These are phyloP conservation scores for Fraxinus excelsior DNA, from an alignment of 257 asterid genomes.

Conservation along the genomic window DNA sequence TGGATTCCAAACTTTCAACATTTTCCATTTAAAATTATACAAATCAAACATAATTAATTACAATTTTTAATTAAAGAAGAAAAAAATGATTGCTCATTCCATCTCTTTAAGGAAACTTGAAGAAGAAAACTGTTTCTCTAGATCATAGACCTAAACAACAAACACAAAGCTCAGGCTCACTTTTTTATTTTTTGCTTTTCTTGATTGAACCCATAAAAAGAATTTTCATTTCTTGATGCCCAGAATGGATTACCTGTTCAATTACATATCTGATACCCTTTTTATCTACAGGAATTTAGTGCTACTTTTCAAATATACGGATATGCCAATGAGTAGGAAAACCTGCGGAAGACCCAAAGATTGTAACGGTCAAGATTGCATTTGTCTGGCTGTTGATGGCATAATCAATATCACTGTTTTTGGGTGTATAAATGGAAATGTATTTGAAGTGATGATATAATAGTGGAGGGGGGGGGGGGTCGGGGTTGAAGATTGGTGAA, in stretches of 20 bases:
- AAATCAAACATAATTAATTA: too few relatives aligned
- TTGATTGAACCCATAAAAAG: conserved; percentile 20
- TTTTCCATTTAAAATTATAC: too few relatives aligned
- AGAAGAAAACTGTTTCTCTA: background rate
- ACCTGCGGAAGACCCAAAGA: conserved; percentile 34
- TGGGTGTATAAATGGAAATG: background rate
- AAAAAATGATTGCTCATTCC: conserved; percentile 12
- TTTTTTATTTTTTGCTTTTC: conserved; percentile 20
- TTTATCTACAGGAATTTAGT: conserved; percentile 26
- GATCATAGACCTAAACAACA: conserved; percentile 2
- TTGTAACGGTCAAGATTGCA: conserved; percentile 14
- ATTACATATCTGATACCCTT: conserved; percentile 22
- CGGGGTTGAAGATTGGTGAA: conserved; percentile 35
- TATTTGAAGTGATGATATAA: background rate
- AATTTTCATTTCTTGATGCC: conserved; percentile 26
- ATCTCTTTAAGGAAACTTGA: background rate
- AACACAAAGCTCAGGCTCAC: conserved; percentile 6
- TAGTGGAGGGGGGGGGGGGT: conserved; percentile 17
- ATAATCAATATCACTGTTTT: conserved; percentile 11
- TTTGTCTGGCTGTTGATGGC: conserved; percentile 14
- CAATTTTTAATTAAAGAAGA: background rate
- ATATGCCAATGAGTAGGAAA: conserved; percentile 36
- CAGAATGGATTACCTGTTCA: conserved; percentile 8
- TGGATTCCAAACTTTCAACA: too few relatives aligned
- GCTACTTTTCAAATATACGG: conserved; percentile 24